A percentile compares a stretch with the other conserved stretches of the same genome.
phyloP scores from a whole-genome alignment of 2,329 filamentous ascomycete genomes.

The Verticillium nonalfalfae region DNA sequence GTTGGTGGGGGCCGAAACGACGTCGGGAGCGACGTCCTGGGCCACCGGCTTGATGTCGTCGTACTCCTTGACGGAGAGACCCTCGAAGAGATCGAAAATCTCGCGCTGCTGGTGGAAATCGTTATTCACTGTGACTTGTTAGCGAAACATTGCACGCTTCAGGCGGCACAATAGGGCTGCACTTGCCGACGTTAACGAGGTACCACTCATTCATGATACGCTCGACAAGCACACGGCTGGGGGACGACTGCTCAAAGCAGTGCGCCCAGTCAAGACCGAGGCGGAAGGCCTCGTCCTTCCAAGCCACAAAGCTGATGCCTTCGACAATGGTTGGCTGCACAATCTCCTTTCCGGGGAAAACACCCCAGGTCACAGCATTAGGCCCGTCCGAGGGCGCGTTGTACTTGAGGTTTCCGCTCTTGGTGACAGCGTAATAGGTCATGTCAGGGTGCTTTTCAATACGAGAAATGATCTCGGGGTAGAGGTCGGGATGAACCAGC shows the following conservation, averaged over 20 bases:
- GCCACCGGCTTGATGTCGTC: slow-evolving; percentile 39
- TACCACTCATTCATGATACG: slow-evolving; percentile 87
- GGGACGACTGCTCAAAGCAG: slow-evolving; percentile 72
- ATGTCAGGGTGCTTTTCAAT: slow-evolving; percentile 75
- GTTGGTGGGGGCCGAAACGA: slow-evolving; percentile 11
- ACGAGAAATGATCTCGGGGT: slow-evolving; percentile 68
- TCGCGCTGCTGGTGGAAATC: slow-evolving; percentile 83
- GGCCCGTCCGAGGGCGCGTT: slow-evolving; percentile 82
- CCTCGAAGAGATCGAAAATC: slow-evolving; percentile 83
- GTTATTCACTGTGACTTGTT: slow-evolving; percentile 68
- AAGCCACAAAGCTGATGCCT: slow-evolving; percentile 93
- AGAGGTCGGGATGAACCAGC: slow-evolving; percentile 73
- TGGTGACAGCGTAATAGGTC: slow-evolving; percentile 92
- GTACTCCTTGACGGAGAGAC: slow-evolving; percentile 57
- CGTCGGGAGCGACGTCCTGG: slow-evolving; percentile 5
- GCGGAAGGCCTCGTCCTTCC: slow-evolving; percentile 96
- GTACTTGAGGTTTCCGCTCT: slow-evolving; percentile 68
- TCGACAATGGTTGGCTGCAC: slow-evolving; percentile 99
- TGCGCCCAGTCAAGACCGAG: slow-evolving; percentile 91
- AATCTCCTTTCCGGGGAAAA: slow-evolving; percentile 97
- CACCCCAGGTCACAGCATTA: slow-evolving; percentile 98
- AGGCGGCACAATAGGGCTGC: background rate
- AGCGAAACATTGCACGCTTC: slow-evolving; percentile 1
- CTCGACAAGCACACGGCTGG: slow-evolving; percentile 74
- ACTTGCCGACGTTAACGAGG: slow-evolving; percentile 86